Conservation (phyloP, 176 grass and related monocot species). For the Cenchrus purpureus region DNA sequence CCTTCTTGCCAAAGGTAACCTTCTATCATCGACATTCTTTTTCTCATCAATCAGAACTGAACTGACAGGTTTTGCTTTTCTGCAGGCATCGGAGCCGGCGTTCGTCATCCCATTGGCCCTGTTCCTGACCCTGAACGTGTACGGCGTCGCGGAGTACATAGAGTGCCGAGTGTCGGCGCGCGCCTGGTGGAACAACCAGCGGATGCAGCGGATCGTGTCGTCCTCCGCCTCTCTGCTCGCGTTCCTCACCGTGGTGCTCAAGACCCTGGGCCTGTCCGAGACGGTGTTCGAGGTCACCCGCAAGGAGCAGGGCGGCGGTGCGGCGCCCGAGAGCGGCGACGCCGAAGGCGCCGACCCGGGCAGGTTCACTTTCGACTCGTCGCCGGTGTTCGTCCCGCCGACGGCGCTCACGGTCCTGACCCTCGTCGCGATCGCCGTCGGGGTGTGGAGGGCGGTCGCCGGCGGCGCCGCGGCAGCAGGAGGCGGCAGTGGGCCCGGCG, state of each 20-base stretch:
- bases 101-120: conserved; percentile 28
- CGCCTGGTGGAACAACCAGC: conserved; percentile 64
- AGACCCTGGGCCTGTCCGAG: conserved; percentile 54
- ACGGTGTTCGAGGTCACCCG: background rate
- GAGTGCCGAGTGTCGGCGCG: conserved; percentile 30
- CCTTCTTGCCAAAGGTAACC: conserved; percentile 60
- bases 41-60: background rate
- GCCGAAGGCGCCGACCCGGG: background rate
- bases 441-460: background rate
- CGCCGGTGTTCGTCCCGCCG: conserved; percentile 35
- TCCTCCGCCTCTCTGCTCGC: conserved; percentile 48
- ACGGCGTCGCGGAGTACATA: conserved; percentile 46
- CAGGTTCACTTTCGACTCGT: conserved; percentile 61
- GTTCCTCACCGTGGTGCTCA: conserved; percentile 56
- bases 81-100: conserved; percentile 38
- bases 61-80: background rate
- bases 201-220: conserved; percentile 53
- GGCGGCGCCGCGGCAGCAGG: background rate
- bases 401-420: conserved; percentile 17
- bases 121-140: conserved; percentile 19
- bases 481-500: background rate
- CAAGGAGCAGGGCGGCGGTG: conserved; percentile 28
- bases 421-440: background rate
- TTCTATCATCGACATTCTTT: too few species aligned
- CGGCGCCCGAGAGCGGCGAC: accelerated